A percentile compares a stretch with the other conserved stretches of the same genome.
Evolutionary conservation across 345 rosid species (phyloP).

Genomic region (Boechera retrofracta): DNA sequence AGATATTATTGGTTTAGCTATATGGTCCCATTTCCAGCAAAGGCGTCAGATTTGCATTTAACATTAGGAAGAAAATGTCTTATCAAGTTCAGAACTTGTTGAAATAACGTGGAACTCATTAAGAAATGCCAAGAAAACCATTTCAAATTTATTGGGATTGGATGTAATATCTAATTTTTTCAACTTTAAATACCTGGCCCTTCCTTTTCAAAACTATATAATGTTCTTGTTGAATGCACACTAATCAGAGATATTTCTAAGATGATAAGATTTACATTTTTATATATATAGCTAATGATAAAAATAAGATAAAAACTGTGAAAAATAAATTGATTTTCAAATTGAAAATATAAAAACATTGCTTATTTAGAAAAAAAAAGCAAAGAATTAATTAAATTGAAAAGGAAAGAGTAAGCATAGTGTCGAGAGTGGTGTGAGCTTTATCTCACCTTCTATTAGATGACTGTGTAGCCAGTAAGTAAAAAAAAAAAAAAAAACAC

Average conservation of each 20-base stretch:
- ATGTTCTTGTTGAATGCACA: neutral
- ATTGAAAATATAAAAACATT: too few relatives aligned
- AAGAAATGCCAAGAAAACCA: slow-evolving; percentile 28
- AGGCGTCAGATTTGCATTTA: slow-evolving; percentile 47
- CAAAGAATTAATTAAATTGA: too few relatives aligned
- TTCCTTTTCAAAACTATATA: neutral
- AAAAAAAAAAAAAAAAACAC: neutral
- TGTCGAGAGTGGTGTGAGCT: too few relatives aligned
- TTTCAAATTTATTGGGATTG: slow-evolving; percentile 15
- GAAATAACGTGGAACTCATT: slow-evolving; percentile 35
- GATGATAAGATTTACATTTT: neutral
- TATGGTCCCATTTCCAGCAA: slow-evolving; percentile 45
- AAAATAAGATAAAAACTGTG: too few relatives aligned
- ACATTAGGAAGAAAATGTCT: slow-evolving; percentile 35
- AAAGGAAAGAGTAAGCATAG: too few relatives aligned
- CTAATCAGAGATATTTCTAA: neutral
- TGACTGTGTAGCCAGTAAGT: neutral
- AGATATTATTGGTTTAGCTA: slow-evolving; percentile 35
- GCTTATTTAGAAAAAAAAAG: too few relatives aligned
- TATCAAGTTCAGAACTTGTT: slow-evolving; percentile 43
- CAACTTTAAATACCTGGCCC: slow-evolving; percentile 25
- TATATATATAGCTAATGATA: too few relatives aligned
- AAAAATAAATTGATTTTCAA: too few relatives aligned
- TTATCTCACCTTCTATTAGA: too few relatives aligned
- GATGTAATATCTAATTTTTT: slow-evolving; percentile 23